These are phyloP conservation scores for Kingdonia uniflora DNA, from an alignment of 164 flowering plant species.

Conservation along the genomic window DNA sequence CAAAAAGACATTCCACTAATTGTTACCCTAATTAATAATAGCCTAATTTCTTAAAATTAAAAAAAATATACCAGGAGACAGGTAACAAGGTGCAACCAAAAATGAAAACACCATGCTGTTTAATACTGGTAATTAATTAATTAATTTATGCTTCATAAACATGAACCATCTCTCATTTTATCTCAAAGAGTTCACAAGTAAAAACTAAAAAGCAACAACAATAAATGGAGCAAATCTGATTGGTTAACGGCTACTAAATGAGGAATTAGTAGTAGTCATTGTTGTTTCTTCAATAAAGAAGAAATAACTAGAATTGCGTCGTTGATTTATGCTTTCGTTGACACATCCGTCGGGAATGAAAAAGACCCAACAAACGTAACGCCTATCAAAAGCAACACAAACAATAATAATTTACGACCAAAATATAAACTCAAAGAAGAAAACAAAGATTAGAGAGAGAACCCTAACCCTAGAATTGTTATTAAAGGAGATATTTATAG, in stretches of 20 bases:
- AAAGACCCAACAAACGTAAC: slow-evolving; percentile 9
- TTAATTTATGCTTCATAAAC: slow-evolving; percentile 12
- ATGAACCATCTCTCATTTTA: slow-evolving; percentile 6
- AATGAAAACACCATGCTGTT: slow-evolving; percentile 6
- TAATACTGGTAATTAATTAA: slow-evolving; percentile 1
- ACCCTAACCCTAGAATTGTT: background rate
- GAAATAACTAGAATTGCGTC: background rate
- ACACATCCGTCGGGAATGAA: slow-evolving; percentile 2
- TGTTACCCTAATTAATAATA: no score
- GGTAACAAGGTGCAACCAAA: slow-evolving; percentile 4
- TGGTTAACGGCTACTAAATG: background rate
- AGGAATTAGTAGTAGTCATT: background rate
- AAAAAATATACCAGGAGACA: slow-evolving; percentile 10
- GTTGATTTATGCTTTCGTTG: slow-evolving; percentile 11
- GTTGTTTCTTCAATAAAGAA: background rate
- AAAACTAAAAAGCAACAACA: slow-evolving; percentile 8
- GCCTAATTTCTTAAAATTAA: no score
- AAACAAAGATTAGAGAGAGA: background rate
- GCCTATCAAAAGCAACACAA: slow-evolving; percentile 15
- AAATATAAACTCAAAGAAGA: background rate
- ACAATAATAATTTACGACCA: background rate
- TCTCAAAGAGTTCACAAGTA: slow-evolving; percentile 7
- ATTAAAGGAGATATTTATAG: no score
- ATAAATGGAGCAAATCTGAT: slow-evolving; percentile 7
- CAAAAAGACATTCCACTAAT: no score